phyloP scores from a whole-genome alignment of 2,329 filamentous ascomycete species.

The Elsinoe perseae region DNA sequence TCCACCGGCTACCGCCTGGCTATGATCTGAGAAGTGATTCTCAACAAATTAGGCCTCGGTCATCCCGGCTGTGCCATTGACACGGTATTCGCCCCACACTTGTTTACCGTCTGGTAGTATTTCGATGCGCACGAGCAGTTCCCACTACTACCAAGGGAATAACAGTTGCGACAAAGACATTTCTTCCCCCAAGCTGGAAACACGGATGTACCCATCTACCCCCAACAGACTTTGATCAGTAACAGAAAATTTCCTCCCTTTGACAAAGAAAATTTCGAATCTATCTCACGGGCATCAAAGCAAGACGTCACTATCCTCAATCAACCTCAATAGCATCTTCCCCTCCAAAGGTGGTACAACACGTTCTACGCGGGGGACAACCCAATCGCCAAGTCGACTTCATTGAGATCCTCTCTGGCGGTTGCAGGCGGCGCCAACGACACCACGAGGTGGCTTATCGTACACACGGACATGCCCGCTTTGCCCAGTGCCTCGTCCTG shows the following conservation, averaged over 20 bases:
- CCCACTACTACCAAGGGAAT: constrained; percentile 7
- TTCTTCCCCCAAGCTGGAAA: not conserved
- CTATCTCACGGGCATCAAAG: not conserved
- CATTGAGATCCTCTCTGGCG: not conserved
- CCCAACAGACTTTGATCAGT: constrained; percentile 3
- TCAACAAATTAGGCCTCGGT: constrained; percentile 3
- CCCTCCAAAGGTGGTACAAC: not conserved
- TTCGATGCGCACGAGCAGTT: not conserved
- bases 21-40: not conserved
- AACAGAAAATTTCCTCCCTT: not conserved
- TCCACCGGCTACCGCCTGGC: not conserved
- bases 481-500: not conserved
- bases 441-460: constrained; percentile 14
- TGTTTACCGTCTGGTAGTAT: not conserved
- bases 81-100: not conserved
- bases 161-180: constrained; percentile 3
- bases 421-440: constrained; percentile 3
- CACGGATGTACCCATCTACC: not conserved
- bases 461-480: constrained; percentile 8
- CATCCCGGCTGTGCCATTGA: not conserved
- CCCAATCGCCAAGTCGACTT: constrained; percentile 3
- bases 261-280: not conserved
- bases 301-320: not conserved
- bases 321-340: constrained; percentile 1
- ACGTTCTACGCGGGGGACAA: constrained; percentile 8